Evolutionary conservation across 208 protist species (phyloP), one percentile per base, ranked within the genome.

Genomic region (Trypanosoma caninum): DNA sequence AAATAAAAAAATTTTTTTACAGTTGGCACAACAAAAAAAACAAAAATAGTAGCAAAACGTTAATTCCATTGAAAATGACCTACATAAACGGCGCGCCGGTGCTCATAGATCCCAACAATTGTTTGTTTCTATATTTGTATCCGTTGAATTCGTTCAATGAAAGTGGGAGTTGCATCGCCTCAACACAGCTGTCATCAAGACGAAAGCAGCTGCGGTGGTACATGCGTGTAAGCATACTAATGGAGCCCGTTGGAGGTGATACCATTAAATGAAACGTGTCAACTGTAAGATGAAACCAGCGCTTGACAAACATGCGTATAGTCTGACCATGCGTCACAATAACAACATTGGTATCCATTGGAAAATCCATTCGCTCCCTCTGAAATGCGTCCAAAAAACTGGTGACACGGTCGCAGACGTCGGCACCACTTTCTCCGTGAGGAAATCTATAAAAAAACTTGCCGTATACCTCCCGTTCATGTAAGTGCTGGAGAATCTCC

Each of bases 361-460:
- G 85, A 23, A 93, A 86, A 54, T 83, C 77, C 38, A 91, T 62
- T 22, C 83, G 80, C 72, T 95, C 84, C 0, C 86, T 76, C 56
- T 85, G 83, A 46, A 96, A 87, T 7, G 89, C 82, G 41, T 96
- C 89, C 38, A 96, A 73, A 59, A 97, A 97, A 57, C 72, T 83
- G 5, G 85, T 91, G 10, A 97, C 87, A 23, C 94, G 88, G 56
- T 97, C 90, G 58, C 87, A 96, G 35, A 97, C 94, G 58, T 97
- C 92, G 2, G 88, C 84, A 11, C 94, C 94, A 62, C 84, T 94
- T 60, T 97, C 94, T 41, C 94, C 94, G 45, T 84, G 75, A 0
- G 82, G 84, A 59, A 97, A 97, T 34, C 92, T 83, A 60, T 93
- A 98, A 65, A 92, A 98, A 72, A 98, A 97, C 18, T 76, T 74